Conservation (phyloP, 1,284 basidiomycete species). For the Cryptococcus wingfieldii region DNA sequence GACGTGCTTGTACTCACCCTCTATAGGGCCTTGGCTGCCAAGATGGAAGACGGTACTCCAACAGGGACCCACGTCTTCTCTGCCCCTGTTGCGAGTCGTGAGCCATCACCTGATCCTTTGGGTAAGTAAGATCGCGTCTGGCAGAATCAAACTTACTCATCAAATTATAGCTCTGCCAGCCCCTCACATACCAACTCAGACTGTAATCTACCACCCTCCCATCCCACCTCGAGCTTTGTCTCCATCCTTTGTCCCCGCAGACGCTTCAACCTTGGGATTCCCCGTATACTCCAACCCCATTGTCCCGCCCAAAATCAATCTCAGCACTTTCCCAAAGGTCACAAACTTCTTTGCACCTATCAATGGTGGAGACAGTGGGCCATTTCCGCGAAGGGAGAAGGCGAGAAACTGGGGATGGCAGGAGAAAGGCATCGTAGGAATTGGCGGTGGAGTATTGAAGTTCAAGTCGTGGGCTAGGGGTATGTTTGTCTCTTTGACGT, state of each 20-base stretch:
- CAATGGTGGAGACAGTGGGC: constrained; percentile 35
- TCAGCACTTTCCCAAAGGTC: constrained; percentile 38
- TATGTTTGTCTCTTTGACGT: constrained; percentile 13
- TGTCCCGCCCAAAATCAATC: constrained; percentile 27
- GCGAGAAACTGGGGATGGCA: constrained; percentile 29
- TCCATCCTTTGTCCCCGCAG: constrained; percentile 36
- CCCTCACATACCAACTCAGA: not conserved
- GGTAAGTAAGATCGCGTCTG: not conserved
- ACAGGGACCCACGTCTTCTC: not conserved
- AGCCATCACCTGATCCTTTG: not conserved
- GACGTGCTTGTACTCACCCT: not conserved
- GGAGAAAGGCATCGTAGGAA: constrained; percentile 26
- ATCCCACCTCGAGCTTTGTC: constrained; percentile 17
- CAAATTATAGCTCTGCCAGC: not conserved
- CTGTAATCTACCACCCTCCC: not conserved
- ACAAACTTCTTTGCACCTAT: constrained; percentile 38
- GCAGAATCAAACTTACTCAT: not conserved
- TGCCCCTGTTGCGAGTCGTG: not conserved
- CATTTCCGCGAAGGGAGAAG: constrained; percentile 36
- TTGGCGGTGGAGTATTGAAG: constrained; percentile 38
- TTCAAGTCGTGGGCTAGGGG: constrained; percentile 40
- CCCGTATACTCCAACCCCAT: constrained; percentile 45
- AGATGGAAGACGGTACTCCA: not conserved
- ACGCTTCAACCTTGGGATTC: constrained; percentile 34
- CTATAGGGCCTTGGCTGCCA: not conserved